phyloP scores from a whole-genome alignment of 2,329 filamentous ascomycete species.

The Paradendryphiella salina region DNA sequence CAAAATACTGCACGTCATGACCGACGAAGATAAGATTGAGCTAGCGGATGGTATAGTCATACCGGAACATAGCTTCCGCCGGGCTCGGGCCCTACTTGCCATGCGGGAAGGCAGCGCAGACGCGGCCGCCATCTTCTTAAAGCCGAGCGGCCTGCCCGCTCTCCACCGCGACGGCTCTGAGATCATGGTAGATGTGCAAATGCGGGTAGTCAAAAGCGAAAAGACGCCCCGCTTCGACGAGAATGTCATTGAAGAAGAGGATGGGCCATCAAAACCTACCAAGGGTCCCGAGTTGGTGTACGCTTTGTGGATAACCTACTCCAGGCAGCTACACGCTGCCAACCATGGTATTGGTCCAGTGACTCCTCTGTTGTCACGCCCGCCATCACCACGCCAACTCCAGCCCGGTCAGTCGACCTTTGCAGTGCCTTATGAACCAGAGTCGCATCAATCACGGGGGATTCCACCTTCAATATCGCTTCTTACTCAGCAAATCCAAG shows the following conservation, averaged over 20 bases:
- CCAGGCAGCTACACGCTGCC: constrained; percentile 81
- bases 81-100: constrained; percentile 80
- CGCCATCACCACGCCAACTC: constrained; percentile 76
- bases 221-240: constrained; percentile 56
- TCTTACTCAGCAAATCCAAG: constrained; percentile 56
- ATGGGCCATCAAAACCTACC: constrained; percentile 52
- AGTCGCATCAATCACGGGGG: constrained; percentile 39
- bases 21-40: constrained; percentile 80
- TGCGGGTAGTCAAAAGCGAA: constrained; percentile 93
- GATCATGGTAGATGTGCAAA: constrained; percentile 92
- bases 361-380: constrained; percentile 66
- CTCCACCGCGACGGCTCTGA: constrained; percentile 88
- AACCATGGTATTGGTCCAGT: constrained; percentile 64
- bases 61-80: constrained; percentile 91
- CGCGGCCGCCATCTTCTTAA: constrained; percentile 72
- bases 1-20: constrained; percentile 76
- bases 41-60: constrained; percentile 94
- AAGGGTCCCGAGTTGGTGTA: constrained; percentile 74
- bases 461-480: constrained; percentile 51
- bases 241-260: constrained; percentile 65
- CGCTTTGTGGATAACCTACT: constrained; percentile 97
- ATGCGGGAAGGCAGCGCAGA: constrained; percentile 82
- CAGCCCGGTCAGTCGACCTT: constrained; percentile 69
- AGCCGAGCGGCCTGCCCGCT: constrained; percentile 81
- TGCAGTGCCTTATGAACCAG: constrained; percentile 44